Evolutionary conservation across 2,329 filamentous ascomycete genomes (phyloP).

Genomic region (Aspergillus awamori): DNA sequence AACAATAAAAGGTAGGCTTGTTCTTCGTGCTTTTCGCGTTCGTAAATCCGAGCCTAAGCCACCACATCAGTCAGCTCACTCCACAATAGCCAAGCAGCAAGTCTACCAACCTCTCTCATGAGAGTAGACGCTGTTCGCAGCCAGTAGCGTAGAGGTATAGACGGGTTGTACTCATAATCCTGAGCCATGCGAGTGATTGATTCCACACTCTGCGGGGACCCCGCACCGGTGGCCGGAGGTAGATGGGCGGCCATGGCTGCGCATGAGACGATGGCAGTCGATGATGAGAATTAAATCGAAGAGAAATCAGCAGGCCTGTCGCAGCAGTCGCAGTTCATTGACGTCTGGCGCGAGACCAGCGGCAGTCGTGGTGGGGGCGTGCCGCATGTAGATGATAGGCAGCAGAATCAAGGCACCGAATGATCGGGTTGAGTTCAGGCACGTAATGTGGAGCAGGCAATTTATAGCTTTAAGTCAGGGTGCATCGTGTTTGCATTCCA

Average conservation of each 20-base stretch:
- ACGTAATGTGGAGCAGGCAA: background rate
- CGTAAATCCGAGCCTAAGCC: conserved; percentile 76
- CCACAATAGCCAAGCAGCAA: background rate
- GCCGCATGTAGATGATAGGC: conserved; percentile 28
- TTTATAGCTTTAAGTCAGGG: background rate
- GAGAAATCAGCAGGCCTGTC: background rate
- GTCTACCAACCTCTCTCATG: conserved; percentile 70
- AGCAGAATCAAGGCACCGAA: background rate
- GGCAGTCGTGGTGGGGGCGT: conserved; percentile 15
- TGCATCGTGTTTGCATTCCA: background rate
- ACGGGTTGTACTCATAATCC: conserved; percentile 77
- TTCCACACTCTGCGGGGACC: conserved; percentile 68
- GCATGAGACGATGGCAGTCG: conserved; percentile 2
- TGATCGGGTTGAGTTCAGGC: background rate
- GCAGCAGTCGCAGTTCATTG: conserved; percentile 14
- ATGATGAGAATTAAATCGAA: background rate
- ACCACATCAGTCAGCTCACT: background rate
- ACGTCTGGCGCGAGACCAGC: conserved; percentile 23
- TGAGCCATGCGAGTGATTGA: conserved; percentile 76
- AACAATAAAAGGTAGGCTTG: conserved; percentile 91
- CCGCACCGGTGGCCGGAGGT: conserved; percentile 34
- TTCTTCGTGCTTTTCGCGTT: conserved; percentile 81
- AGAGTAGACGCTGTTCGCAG: conserved; percentile 77
- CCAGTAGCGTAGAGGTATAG: conserved; percentile 79
- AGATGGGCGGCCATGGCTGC: conserved; percentile 30